Evolutionary conservation across 2,329 filamentous ascomycete genomes (phyloP).

Genomic region (Drechslerella stenobrocha): DNA sequence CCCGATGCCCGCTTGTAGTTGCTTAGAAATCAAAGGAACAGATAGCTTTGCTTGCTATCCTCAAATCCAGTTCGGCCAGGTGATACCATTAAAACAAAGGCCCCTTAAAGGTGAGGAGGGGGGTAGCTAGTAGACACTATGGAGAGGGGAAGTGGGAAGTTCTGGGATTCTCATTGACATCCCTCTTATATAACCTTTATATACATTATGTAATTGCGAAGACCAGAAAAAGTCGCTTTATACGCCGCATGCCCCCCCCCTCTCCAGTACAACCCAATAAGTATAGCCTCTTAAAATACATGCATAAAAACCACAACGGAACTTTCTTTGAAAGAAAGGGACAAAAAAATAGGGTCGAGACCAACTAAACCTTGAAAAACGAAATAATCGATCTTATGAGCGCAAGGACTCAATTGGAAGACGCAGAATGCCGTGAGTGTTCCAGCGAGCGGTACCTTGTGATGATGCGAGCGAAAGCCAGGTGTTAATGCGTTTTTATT

Average conservation of each 20-base stretch:
- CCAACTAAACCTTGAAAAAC: background rate
- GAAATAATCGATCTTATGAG: background rate
- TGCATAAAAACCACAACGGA: background rate
- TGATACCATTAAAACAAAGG: too few species aligned
- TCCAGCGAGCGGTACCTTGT: background rate
- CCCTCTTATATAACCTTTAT: conserved; percentile 8
- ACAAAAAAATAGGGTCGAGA: background rate
- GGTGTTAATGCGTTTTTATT: too few species aligned
- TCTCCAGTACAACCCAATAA: conserved; percentile 9
- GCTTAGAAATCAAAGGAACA: too few species aligned
- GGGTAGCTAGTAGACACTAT: too few species aligned
- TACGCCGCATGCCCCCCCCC: conserved; percentile 15
- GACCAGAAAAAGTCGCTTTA: conserved; percentile 6
- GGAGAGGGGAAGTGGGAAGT: too few species aligned
- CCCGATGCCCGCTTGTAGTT: too few species aligned
- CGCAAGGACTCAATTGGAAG: background rate
- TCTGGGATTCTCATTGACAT: background rate
- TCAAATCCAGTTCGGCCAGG: too few species aligned
- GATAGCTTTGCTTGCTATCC: too few species aligned
- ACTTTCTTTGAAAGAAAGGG: background rate
- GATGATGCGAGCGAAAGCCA: too few species aligned
- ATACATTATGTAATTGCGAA: background rate
- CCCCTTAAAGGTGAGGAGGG: too few species aligned
- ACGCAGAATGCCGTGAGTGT: background rate
- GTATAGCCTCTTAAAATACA: conserved; percentile 2